Base-by-base conservation (phyloP, 495 filamentous ascomycete genomes). In the Saxophila tyrrhenica region DNA sequence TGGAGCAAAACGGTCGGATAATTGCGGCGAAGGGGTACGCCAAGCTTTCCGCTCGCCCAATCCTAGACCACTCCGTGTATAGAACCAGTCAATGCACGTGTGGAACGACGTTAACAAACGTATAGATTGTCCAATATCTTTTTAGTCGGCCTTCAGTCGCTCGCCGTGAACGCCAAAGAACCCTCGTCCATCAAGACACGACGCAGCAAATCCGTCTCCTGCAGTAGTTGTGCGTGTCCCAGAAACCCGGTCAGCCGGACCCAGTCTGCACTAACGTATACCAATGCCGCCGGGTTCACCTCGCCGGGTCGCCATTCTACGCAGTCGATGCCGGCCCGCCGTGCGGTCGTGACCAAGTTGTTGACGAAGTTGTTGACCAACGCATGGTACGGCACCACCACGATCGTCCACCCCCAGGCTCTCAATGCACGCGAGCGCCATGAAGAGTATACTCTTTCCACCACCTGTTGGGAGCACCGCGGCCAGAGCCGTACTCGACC, bases 401-500 rank as follows among this genome's bases (percentile, higher is more conserved):
- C 38, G 22, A 53, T 53, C 38, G 50, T 53, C 19, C 7, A 53
- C 39, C 3, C 50, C 50, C n/a, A 38, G 38, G 9, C 25, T 38
- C 9, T 43, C 38, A 17, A 53, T 16, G n/a, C 38, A 53, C 13
- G 38, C 17, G 21, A 38, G 50, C 17, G 24, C 38, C 50, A 45
- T 53, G 39, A 53, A 53, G 7, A 53, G 50, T 17, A 53, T 17
- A 32, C 50, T 53, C 35, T 44, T 53, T 9, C 50, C 50, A 22
- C 38, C 50, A 17, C 50, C 50, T 11, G 50, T 53, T 38, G 50
- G 50, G n/a, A 53, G 41, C 20, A 53, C 39, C 15, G 45, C 50
- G 3, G 45, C 39, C n/a, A 53, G 25, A 23, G 20, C 15, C 19
- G 11, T 24, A 15, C 15, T 7, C 10, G 11, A 7, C 23, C 24